phyloP scores from a whole-genome alignment of 495 filamentous ascomycete species.

The Penicillium longicatenatum region DNA sequence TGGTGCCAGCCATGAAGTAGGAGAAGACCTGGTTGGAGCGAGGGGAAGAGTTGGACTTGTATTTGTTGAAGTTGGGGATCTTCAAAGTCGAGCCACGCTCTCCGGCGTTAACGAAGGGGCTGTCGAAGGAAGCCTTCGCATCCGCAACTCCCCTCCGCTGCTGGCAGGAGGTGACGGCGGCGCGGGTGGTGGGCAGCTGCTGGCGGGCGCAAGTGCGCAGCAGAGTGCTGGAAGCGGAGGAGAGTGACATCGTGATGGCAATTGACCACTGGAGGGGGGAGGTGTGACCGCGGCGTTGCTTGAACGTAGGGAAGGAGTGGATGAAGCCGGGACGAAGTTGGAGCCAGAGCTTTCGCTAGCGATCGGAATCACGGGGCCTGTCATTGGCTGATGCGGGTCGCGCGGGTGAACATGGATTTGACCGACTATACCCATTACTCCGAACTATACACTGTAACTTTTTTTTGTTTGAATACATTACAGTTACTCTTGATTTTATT shows the following conservation, averaged over 20 bases:
- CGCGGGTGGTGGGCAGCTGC: slow-evolving; percentile 46
- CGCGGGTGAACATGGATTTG: slow-evolving; percentile 17
- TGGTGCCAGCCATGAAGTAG: slow-evolving; percentile 97
- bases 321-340: slow-evolving; percentile 47
- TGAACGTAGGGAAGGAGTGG: slow-evolving; percentile 33
- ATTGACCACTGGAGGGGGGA: slow-evolving; percentile 33
- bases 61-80: slow-evolving; percentile 89
- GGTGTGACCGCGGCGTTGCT: slow-evolving; percentile 33
- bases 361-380: slow-evolving; percentile 47
- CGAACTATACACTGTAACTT: not conserved
- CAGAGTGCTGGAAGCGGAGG: slow-evolving; percentile 49
- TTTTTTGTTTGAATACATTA: not conserved
- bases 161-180: slow-evolving; percentile 51
- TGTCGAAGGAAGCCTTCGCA: slow-evolving; percentile 53
- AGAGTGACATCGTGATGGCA: slow-evolving; percentile 49
- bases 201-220: slow-evolving; percentile 55
- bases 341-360: slow-evolving; percentile 50
- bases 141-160: slow-evolving; percentile 49
- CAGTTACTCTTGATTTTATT: not conserved
- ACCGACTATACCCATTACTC: not conserved
- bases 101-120: slow-evolving; percentile 48
- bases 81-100: slow-evolving; percentile 58
- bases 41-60: slow-evolving; percentile 65
- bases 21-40: slow-evolving; percentile 81
- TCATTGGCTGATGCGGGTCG: slow-evolving; percentile 44